Evolutionary conservation across 2,329 filamentous ascomycete species (phyloP).

Genomic region (Metarhizium humberi): DNA sequence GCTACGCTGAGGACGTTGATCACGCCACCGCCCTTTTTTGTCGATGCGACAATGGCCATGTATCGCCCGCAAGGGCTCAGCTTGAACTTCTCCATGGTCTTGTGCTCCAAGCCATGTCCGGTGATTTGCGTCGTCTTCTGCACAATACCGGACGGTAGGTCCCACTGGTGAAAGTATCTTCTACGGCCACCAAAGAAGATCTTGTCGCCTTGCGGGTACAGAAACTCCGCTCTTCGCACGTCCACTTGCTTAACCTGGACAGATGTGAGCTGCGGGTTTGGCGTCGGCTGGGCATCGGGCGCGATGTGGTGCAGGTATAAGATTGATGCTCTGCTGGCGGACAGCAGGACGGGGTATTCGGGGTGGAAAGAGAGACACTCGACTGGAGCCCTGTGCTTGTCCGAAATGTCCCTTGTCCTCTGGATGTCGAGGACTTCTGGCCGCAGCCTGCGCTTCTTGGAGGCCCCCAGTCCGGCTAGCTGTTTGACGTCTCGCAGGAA

Average conservation of each 20-base stretch:
- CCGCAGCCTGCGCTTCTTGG: conserved; percentile 62
- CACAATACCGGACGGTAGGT: conserved; percentile 70
- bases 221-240: conserved; percentile 75
- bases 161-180: conserved; percentile 91
- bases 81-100: conserved; percentile 83
- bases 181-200: conserved; percentile 85
- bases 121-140: conserved; percentile 73
- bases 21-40: conserved; percentile 76
- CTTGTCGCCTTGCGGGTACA: conserved; percentile 60
- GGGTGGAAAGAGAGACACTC: conserved; percentile 86
- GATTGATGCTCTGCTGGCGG: conserved; percentile 76
- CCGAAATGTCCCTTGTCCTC: conserved; percentile 74
- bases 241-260: conserved; percentile 78
- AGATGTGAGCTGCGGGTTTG: conserved; percentile 84
- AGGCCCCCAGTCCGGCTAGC: conserved; percentile 44
- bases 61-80: conserved; percentile 79
- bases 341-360: conserved; percentile 76
- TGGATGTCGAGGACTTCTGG: conserved; percentile 89
- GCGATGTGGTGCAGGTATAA: conserved; percentile 85
- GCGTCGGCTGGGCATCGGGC: conserved; percentile 61
- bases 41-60: conserved; percentile 73
- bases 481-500: conserved; percentile 68
- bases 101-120: conserved; percentile 72
- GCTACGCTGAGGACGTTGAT: conserved; percentile 74
- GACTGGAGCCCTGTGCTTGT: conserved; percentile 68